phyloP scores from a whole-genome alignment of 306 rosid species.

The Vigna trinervia region DNA sequence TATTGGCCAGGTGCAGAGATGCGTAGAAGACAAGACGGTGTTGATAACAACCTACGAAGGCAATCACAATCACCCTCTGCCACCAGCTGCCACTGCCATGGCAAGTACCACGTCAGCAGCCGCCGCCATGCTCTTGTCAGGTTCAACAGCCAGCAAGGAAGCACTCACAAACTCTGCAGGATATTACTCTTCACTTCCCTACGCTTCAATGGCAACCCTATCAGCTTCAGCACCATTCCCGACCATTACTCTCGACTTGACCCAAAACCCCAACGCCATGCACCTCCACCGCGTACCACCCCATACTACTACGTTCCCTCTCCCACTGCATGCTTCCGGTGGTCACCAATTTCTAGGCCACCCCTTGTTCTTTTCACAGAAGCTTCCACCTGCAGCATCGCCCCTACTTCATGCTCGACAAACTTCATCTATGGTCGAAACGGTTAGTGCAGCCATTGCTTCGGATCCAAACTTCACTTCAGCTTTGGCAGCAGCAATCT shows the following conservation, averaged over 20 bases:
- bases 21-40: slow-evolving; percentile 59
- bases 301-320: slow-evolving; percentile 41
- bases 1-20: slow-evolving; percentile 64
- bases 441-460: slow-evolving; percentile 58
- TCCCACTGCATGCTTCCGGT: slow-evolving; percentile 37
- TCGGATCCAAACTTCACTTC: slow-evolving; percentile 63
- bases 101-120: slow-evolving; percentile 65
- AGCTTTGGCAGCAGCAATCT: slow-evolving; percentile 65
- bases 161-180: slow-evolving; percentile 37
- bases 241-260: slow-evolving; percentile 58
- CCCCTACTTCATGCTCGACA: slow-evolving; percentile 33
- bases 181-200: slow-evolving; percentile 45
- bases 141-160: slow-evolving; percentile 48
- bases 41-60: slow-evolving; percentile 74
- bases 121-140: slow-evolving; percentile 56
- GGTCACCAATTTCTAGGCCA: slow-evolving; percentile 44
- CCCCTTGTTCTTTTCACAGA: slow-evolving; percentile 45
- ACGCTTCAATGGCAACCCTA: slow-evolving; percentile 54
- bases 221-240: slow-evolving; percentile 65
- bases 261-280: slow-evolving; percentile 44
- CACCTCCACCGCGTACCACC: slow-evolving; percentile 31
- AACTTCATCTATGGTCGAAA: slow-evolving; percentile 44
- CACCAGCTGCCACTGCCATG: slow-evolving; percentile 60
- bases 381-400: slow-evolving; percentile 7
- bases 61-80: slow-evolving; percentile 68